These are phyloP conservation scores for Boletus hoseneyae DNA, from an alignment of 1,284 basidiomycete genomes.

Conservation along the genomic window DNA sequence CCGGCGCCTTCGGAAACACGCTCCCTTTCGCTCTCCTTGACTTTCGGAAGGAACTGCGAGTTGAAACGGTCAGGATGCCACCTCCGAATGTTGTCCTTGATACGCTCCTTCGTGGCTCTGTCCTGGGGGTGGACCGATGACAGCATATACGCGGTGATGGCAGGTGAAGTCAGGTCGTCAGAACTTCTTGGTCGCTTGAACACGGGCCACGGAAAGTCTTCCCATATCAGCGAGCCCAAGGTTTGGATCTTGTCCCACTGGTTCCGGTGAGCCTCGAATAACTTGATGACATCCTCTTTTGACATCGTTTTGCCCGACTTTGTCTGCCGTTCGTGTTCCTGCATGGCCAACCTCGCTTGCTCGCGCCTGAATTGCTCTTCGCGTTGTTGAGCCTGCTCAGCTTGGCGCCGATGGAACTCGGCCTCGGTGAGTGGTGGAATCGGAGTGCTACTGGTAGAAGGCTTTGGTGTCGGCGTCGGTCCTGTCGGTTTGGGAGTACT, in stretches of 20 bases:
- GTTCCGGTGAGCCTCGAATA: constrained; percentile 55
- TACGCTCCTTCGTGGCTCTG: constrained; percentile 53
- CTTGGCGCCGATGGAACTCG: constrained; percentile 54
- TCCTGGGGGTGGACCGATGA: constrained; percentile 51
- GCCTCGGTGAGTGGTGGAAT: constrained; percentile 38
- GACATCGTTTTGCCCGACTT: constrained; percentile 45
- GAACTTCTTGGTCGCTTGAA: constrained; percentile 50
- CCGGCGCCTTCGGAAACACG: constrained; percentile 48
- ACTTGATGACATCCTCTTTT: constrained; percentile 49
- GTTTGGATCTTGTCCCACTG: constrained; percentile 51
- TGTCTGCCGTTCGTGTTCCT: constrained; percentile 42
- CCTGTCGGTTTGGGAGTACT: constrained; percentile 31
- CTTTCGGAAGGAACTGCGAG: constrained; percentile 47
- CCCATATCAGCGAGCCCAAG: constrained; percentile 43
- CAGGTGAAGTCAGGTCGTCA: constrained; percentile 55
- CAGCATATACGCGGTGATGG: constrained; percentile 57
- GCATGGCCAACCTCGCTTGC: constrained; percentile 45
- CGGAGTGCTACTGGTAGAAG: constrained; percentile 17
- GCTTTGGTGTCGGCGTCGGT: constrained; percentile 22
- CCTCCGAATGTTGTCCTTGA: constrained; percentile 55
- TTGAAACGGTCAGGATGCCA: constrained; percentile 58
- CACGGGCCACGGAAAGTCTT: constrained; percentile 69
- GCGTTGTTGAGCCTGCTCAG: constrained; percentile 52
- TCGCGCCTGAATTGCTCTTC: constrained; percentile 59
- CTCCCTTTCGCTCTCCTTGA: constrained; percentile 48